Evolutionary conservation across 192 early-diverging fungal genomes (phyloP).

Genomic region (Linnemannia hyalina): DNA sequence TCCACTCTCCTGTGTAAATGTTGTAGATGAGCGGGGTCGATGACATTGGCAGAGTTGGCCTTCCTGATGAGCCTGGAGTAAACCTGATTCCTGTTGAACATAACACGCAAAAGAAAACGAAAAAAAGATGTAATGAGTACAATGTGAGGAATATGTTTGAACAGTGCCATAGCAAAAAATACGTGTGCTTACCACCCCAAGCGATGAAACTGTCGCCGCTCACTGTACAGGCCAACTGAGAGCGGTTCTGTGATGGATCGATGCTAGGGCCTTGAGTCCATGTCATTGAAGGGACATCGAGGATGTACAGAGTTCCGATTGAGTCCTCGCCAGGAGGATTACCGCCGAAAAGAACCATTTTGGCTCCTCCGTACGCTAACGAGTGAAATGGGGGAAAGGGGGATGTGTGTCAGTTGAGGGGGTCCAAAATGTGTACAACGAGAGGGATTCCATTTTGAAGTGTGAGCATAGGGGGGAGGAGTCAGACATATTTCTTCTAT

Average conservation of each 20-base stretch:
- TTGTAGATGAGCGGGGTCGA: neutral
- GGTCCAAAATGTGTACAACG: neutral
- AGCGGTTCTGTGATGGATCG: neutral
- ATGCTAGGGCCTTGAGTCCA: neutral
- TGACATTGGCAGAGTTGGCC: neutral
- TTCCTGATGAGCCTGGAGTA: neutral
- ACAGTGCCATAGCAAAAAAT: too few species aligned
- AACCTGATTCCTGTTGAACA: neutral
- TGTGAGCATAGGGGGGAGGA: neutral
- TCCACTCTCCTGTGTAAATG: neutral
- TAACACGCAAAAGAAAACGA: neutral
- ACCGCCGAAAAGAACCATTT: neutral
- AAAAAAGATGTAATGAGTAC: neutral
- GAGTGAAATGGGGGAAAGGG: neutral
- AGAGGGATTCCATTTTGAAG: neutral
- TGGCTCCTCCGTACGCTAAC: neutral
- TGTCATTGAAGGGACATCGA: neutral
- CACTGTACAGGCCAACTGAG: neutral
- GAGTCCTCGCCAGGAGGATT: neutral
- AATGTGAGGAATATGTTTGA: neutral
- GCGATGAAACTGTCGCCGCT: neutral
- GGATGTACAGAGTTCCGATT: neutral
- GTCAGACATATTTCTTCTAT: neutral
- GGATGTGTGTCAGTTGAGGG: neutral
- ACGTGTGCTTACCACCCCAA: slow-evolving; percentile 3